Conservation (phyloP, 495 filamentous ascomycete species). For the Podospora conica region DNA sequence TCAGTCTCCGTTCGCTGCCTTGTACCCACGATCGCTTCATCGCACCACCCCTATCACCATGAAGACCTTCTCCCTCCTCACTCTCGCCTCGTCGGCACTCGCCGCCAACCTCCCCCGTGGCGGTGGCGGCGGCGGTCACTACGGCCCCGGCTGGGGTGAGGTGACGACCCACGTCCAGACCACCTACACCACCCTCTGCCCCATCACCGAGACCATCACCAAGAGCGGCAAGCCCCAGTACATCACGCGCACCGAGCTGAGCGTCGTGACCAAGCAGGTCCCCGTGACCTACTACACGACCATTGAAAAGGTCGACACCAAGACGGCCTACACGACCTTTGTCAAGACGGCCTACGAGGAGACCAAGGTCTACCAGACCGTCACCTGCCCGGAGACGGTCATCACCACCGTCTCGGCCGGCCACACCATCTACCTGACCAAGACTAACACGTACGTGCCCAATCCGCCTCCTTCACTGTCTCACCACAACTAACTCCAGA, state of each 20-base stretch:
- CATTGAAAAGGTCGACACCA: conserved; percentile 10
- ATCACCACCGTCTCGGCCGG: conserved; percentile 38
- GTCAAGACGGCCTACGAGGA: not conserved
- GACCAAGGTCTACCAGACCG: conserved; percentile 24
- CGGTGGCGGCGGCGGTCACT: conserved; percentile 22
- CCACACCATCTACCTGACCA: conserved; percentile 34
- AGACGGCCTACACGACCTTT: conserved; percentile 30
- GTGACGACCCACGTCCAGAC: conserved; percentile 34
- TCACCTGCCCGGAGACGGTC: conserved; percentile 35
- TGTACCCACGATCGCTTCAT: conserved; percentile 21
- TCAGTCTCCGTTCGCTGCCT: conserved; percentile 19
- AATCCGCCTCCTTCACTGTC: not conserved
- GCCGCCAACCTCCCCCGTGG: conserved; percentile 23
- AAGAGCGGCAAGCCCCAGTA: conserved; percentile 32
- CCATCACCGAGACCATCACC: conserved; percentile 37
- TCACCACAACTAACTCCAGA: not conserved
- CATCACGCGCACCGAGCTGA: conserved; percentile 44
- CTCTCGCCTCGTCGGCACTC: conserved; percentile 36
- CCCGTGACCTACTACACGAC: conserved; percentile 22
- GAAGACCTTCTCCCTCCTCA: conserved; percentile 37
- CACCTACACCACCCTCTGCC: conserved; percentile 40
- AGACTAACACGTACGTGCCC: conserved; percentile 34
- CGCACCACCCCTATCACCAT: conserved; percentile 26
- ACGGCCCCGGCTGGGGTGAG: conserved; percentile 26
- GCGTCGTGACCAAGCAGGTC: conserved; percentile 26